Base-by-base conservation (phyloP, 2,329 filamentous ascomycete genomes). In the Colletotrichum sansevieriae region DNA sequence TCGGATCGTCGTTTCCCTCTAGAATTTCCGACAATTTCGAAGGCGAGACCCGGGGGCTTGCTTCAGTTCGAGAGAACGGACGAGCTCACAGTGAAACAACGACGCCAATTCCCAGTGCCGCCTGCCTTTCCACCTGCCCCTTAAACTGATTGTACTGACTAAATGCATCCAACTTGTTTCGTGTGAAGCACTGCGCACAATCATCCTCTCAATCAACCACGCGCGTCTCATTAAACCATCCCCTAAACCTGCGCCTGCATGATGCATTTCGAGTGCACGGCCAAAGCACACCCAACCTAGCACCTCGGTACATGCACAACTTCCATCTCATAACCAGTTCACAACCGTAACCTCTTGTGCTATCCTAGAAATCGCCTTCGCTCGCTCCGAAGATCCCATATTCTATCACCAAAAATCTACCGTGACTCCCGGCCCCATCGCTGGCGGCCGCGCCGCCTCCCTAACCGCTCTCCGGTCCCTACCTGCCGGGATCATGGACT, bases 131-230 rank as follows among this genome's bases (percentile, higher is more conserved):
- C 37, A 39, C 10, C 10, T 39, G 37, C 37, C 13, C 3, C 2
- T 29, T 8, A 0, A 22, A 22, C 39, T 1, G 12, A 35, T 13
- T 55, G 5, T 8, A 29, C 22, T 44, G 37, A 57, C 25, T 25
- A 33, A 10, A 35, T 43, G 54, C 49, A 54, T 44, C 39, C 39
- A 29, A 15, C 46, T 29, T 35, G 65, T 65, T 68, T 68, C 65
- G 60, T 65, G 62, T 68, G 62, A 68, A 51, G 59, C 59, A 54
- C 43, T 29, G 47, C 56, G 59, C 65, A 68, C 65, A 43, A 64
- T 47, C 65, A 58, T n/a, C 49, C 37, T 29, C 37, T 54, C 47
- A 46, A 41, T 62, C 46, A 46, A 63, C 12, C 13, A 35, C 25
- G 12, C 9, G 3, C 13, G 41, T 22, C 12, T 35, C 29, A 59